These are phyloP conservation scores for Crithidia mellificae DNA, from an alignment of 208 protist genomes.

Conservation along the genomic window DNA sequence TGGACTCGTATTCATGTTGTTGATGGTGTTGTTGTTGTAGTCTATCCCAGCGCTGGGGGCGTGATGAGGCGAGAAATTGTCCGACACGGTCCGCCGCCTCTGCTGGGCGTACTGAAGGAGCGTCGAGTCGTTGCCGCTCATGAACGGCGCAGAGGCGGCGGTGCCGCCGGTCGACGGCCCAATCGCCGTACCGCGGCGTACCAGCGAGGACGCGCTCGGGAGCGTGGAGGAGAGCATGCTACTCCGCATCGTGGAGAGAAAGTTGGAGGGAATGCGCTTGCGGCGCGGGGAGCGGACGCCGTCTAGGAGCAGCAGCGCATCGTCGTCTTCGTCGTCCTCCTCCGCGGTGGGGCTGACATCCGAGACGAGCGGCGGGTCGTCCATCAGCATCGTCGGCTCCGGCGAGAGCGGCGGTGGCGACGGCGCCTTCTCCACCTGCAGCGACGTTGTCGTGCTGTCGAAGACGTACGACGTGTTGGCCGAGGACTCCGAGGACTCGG, in stretches of 20 bases:
- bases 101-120: not conserved
- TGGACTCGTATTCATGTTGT: not conserved
- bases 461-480: not conserved
- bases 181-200: not conserved
- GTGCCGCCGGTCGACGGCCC: not conserved
- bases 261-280: not conserved
- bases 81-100: not conserved
- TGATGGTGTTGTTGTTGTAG: too few species aligned
- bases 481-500: not conserved
- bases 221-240: not conserved
- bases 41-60: too few species aligned
- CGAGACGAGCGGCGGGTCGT: constrained; percentile 5
- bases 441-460: not conserved
- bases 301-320: too few species aligned
- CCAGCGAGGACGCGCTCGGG: not conserved
- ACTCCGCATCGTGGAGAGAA: not conserved
- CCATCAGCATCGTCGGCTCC: constrained; percentile 3
- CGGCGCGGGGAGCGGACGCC: not conserved
- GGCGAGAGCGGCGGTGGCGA: constrained; percentile 3
- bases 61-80: too few species aligned
- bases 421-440: constrained; percentile 1
- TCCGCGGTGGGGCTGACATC: not conserved
- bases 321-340: constrained; percentile 6
- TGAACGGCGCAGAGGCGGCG: not conserved
- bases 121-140: constrained; percentile 5